Evolutionary conservation across 208 protist species (phyloP), one percentile per base, ranked within the genome.

Genomic region (Leishmania aethiopica): DNA sequence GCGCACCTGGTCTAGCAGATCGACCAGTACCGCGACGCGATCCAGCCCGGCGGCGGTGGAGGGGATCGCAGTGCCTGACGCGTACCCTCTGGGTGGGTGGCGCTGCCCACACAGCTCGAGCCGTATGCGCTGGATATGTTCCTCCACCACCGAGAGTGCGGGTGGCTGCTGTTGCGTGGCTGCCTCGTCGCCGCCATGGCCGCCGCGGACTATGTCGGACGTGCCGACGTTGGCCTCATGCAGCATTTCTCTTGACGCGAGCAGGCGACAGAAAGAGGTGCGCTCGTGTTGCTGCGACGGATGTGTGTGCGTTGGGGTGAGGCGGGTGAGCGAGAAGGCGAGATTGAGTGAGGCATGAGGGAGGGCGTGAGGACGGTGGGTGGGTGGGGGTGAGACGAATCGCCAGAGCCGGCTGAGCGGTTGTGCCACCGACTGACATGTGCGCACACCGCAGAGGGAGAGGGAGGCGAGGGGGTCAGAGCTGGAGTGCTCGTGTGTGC

Each of bases 1-100:
- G 42, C 84, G 81, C 42, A 97, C 75, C 75, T 91, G 88, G 59
- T 94, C 90, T 40, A 97, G 78, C 25, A 84, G 57, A 64, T 95
- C 92, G n/a, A 84, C 75, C 35, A 95, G 59, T 5, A 42, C 49
- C 0, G 67, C 81, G 45, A 94, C 87, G 17, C 79, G 85, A 6
- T 85, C 47, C 66, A 95, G 75, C 28, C 88, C 87, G 32, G 67
- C 57, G 25, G 93, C 66, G 5, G 67, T 70, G 40, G 94, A 55
- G 10, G 78, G 55, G 2, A 87, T 77, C 8, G 49, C 45, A 28
- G 77, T 82, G 51, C 79, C 84, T 35, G 69, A 19, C 0, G 82
- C 83, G 67, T 75, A 64, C 28, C 64, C 85, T 75, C 60, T 81
- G 13, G 59, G 37, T 8, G 80, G 70, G 53, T 75, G 45, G 45